These are phyloP conservation scores for Backusella parvicylindrica DNA, from an alignment of 192 early-diverging fungal species.

Conservation along the genomic window DNA sequence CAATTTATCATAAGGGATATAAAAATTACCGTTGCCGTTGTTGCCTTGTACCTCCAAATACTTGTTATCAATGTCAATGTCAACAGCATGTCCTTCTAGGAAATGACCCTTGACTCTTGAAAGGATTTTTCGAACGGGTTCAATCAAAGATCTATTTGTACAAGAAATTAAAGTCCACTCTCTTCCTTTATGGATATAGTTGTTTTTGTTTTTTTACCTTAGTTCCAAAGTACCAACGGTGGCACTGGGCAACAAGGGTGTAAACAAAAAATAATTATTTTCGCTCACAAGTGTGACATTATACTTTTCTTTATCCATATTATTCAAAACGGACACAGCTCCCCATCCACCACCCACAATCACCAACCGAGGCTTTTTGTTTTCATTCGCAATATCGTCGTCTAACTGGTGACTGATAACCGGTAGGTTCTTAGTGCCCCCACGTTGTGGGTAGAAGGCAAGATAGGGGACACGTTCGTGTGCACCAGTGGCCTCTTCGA, in stretches of 20 bases:
- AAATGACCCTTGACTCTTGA: constrained; percentile 41
- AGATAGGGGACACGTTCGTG: background rate
- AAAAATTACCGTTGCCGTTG: constrained; percentile 35
- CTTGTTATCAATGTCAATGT: constrained; percentile 49
- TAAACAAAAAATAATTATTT: constrained; percentile 57
- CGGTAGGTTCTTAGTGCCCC: constrained; percentile 46
- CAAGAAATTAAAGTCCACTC: no score
- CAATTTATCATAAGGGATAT: constrained; percentile 55
- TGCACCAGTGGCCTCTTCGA: background rate
- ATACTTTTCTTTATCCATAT: constrained; percentile 50
- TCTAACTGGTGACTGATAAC: constrained; percentile 39
- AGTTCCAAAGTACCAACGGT: constrained; percentile 56
- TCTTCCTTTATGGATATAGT: no score
- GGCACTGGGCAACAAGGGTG: constrained; percentile 48
- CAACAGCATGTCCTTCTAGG: constrained; percentile 45
- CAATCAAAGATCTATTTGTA: constrained; percentile 52
- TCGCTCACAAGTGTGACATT: constrained; percentile 45
- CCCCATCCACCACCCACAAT: constrained; percentile 58
- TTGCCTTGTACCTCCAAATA: constrained; percentile 40
- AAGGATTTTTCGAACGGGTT: constrained; percentile 50
- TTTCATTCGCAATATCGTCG: constrained; percentile 35
- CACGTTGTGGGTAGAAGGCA: constrained; percentile 28
- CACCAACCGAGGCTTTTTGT: constrained; percentile 36
- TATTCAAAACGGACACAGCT: constrained; percentile 39
- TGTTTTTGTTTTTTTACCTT: constrained; percentile 48